Conservation (phyloP, 306 rosid genomes). For the Inga leiocalycina region DNA sequence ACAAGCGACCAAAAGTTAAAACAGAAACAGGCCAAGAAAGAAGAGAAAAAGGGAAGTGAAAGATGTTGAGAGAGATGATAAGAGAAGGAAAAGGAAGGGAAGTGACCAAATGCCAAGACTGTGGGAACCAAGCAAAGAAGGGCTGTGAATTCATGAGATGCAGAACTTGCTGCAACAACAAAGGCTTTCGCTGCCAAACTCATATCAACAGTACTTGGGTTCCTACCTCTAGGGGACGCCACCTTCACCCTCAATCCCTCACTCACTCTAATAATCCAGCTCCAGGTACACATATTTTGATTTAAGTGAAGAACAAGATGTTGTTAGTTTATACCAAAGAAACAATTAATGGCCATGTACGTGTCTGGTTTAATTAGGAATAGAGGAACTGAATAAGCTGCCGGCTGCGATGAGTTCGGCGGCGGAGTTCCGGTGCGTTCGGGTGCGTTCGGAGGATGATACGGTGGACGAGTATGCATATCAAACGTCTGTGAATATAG, state of each 20-base stretch:
- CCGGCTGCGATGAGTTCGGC: slow-evolving; percentile 48
- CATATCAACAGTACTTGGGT: slow-evolving; percentile 76
- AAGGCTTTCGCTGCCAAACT: slow-evolving; percentile 63
- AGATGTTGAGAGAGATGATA: slow-evolving; percentile 33
- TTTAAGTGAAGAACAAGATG: not conserved
- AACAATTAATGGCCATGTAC: not conserved
- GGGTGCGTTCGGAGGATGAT: slow-evolving; percentile 55
- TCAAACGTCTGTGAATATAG: slow-evolving; percentile 62
- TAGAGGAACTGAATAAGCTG: slow-evolving; percentile 37
- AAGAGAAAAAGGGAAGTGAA: not conserved
- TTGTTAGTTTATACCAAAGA: not conserved
- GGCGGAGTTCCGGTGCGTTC: slow-evolving; percentile 53
- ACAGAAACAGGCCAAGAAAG: not conserved
- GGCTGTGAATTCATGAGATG: slow-evolving; percentile 67
- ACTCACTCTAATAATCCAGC: slow-evolving; percentile 5
- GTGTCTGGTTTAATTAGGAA: slow-evolving; percentile 29
- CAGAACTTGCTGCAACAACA: slow-evolving; percentile 73
- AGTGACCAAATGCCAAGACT: slow-evolving; percentile 56
- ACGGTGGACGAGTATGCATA: slow-evolving; percentile 52
- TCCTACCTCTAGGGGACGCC: slow-evolving; percentile 46
- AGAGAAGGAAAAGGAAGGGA: slow-evolving; percentile 33
- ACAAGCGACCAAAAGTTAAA: not conserved
- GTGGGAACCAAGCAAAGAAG: slow-evolving; percentile 82
- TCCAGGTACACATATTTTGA: slow-evolving; percentile 14
- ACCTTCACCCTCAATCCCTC: slow-evolving; percentile 33